Base-by-base conservation (phyloP, 208 protist genomes). In the Acanthamoeba sp. region DNA sequence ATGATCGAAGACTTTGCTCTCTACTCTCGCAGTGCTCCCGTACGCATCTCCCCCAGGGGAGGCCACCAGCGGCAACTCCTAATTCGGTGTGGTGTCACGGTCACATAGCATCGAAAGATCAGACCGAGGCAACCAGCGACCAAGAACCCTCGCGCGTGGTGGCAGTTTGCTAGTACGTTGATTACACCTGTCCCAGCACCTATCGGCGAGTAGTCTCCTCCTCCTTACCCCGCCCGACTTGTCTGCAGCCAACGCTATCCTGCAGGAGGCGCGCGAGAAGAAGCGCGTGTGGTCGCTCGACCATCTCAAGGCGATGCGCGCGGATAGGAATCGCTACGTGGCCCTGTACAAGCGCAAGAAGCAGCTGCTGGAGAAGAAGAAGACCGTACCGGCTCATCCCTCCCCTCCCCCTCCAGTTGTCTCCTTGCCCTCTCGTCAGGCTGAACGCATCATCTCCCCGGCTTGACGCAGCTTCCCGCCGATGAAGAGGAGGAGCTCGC, bases 1-100 rank as follows among this genome's bases (percentile, higher is more conserved):
- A 91, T 91, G 85, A 29, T 91, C 24, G 85, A 91, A 48, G 59
- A 36, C 85, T 91, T 91, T 50, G 50, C 85, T 7, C 85, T 64
- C 36, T 91, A 73, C 27, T 32, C 57, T 1, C 85, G 85, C 24
- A 42, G 85, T 71, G n/a, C 85, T 14, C 78, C 78, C 0, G 78
- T 87, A 87, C 71, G 29, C n/a, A n/a, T n/a, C n/a, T n/a, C n/a
- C n/a, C n/a, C n/a, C n/a, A n/a, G n/a, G n/a, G n/a, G n/a, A n/a
- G n/a, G n/a, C n/a, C n/a, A n/a, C n/a, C n/a, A n/a, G n/a, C n/a
- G n/a, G n/a, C n/a, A n/a, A n/a, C n/a, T n/a, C n/a, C n/a, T n/a
- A n/a, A n/a, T n/a, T n/a, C n/a, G n/a, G n/a, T 55, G 48, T 20
- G 6, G 48, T 55, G 48, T 20, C 48, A 16, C 48, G 48, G 16